Evolutionary conservation across 352 stramenopile genomes (phyloP).

Genomic region (Aphanomyces astaci): DNA sequence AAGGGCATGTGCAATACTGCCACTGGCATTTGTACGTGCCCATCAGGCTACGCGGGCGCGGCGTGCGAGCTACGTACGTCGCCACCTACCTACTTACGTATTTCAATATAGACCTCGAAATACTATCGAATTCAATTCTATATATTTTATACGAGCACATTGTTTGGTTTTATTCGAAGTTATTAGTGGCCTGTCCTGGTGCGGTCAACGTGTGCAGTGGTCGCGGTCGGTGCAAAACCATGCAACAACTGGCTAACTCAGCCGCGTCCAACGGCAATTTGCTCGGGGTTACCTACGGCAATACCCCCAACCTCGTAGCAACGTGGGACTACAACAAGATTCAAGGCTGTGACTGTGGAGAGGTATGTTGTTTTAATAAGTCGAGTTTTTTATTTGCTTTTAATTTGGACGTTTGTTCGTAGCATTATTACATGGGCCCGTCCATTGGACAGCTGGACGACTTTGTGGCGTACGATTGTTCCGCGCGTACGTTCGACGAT

Average conservation of each 20-base stretch:
- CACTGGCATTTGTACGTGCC: constrained; percentile 53
- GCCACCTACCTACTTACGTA: neutral
- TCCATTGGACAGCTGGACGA: constrained; percentile 50
- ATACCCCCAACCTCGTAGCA: constrained; percentile 40
- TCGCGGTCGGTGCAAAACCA: constrained; percentile 65
- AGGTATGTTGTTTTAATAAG: too few relatives aligned
- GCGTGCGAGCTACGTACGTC: constrained; percentile 56
- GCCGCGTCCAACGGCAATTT: constrained; percentile 36
- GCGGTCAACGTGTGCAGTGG: constrained; percentile 44
- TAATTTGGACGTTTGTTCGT: neutral
- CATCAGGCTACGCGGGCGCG: constrained; percentile 60
- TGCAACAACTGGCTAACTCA: constrained; percentile 48
- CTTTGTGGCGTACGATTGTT: constrained; percentile 26
- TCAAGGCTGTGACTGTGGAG: constrained; percentile 69
- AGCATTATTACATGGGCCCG: constrained; percentile 56
- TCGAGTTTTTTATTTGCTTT: too few relatives aligned
- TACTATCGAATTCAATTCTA: too few relatives aligned
- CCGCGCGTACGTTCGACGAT: neutral
- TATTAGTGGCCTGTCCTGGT: constrained; percentile 38
- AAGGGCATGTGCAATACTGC: constrained; percentile 41
- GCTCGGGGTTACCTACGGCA: constrained; percentile 50
- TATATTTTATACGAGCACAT: too few relatives aligned
- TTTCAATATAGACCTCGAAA: too few relatives aligned
- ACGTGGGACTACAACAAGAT: constrained; percentile 84
- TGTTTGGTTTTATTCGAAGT: too few relatives aligned